Evolutionary conservation across 352 stramenopile species (phyloP), one percentile per base, ranked within the genome.

Genomic region (Globisporangium irregulare): DNA sequence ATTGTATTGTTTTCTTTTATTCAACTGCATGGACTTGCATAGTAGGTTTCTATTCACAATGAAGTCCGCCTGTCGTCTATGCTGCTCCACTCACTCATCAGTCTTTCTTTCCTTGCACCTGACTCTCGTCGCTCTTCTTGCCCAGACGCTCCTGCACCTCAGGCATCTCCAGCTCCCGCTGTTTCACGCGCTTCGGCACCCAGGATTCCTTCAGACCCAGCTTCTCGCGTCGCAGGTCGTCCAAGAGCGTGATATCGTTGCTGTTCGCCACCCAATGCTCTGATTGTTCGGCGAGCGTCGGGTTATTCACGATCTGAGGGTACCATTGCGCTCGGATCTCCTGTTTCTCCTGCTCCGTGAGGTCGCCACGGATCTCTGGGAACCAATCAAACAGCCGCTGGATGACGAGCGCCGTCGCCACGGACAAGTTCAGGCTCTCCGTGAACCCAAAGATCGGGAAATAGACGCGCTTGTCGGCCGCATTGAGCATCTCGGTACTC

Each of bases 381-480:
- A 91, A 93, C 84, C 82, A 91, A 51, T 92, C 82, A 27, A 93
- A 69, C 22, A 98, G 66, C 59, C 91, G 80, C 80, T 98, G 89
- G 2, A 98, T 77, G 67, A 98, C 90, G 62, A 98, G 77, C 55
- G 93, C 95, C 34, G 93, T 97, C 6, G 95, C 93, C 7, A 98
- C 95, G 63, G 80, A 95, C 53, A 98, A 69, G 75, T 98, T 98
- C 27, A 98, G 78, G 46, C 88, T 97, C 79, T 98, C 95, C 10
- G 91, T 95, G 84, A 98, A 98, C 43, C 95, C 95, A 59, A 93
- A 85, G 53, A 98, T 84, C 25, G 95, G 95, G 59, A 98, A 84
- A 73, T 98, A 98, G 3, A 98, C 89, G 25, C 93, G 87, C 71
- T 88, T 74, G 72, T 98, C 88, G 7, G 91, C 90, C 8, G 82